Percentiles rank a stretch among this genome's conserved stretches.
phyloP scores from a whole-genome alignment of 352 stramenopile genomes.

The Thalassiosira livingstoniorum region DNA sequence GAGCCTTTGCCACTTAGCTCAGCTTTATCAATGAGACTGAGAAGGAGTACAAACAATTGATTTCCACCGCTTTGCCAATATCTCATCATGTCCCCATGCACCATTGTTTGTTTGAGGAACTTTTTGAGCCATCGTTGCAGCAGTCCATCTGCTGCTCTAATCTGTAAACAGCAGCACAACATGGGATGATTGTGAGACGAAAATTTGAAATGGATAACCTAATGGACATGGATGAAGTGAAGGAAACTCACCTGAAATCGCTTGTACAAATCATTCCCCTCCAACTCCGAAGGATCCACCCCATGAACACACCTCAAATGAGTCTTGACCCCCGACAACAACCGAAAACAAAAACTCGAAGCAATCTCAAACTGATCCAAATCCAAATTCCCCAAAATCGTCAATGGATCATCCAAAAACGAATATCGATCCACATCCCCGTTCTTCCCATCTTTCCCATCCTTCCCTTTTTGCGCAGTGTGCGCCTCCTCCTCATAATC shows the following conservation, averaged over 20 bases:
- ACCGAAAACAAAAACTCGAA: slow-evolving; percentile 74
- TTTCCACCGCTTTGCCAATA: slow-evolving; percentile 77
- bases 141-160: slow-evolving; percentile 69
- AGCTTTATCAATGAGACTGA: slow-evolving; percentile 56
- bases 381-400: slow-evolving; percentile 62
- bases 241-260: slow-evolving; percentile 60
- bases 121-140: slow-evolving; percentile 76
- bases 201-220: not conserved
- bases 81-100: slow-evolving; percentile 71
- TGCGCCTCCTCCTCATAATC: slow-evolving; percentile 46
- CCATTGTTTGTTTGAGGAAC: slow-evolving; percentile 33
- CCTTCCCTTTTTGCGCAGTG: slow-evolving; percentile 36
- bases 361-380: slow-evolving; percentile 69
- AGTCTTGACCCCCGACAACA: slow-evolving; percentile 66
- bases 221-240: not conserved
- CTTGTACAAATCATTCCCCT: slow-evolving; percentile 79
- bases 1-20: slow-evolving; percentile 31
- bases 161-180: slow-evolving; percentile 13
- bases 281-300: slow-evolving; percentile 63
- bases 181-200: too few species aligned
- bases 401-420: slow-evolving; percentile 74
- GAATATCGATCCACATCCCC: slow-evolving; percentile 33
- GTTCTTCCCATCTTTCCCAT: slow-evolving; percentile 19
- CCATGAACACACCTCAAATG: slow-evolving; percentile 73
- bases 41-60: slow-evolving; percentile 70